Base-by-base conservation (phyloP, 805 yeast genomes). In the Zygosaccharomyces kombuchaensis region DNA sequence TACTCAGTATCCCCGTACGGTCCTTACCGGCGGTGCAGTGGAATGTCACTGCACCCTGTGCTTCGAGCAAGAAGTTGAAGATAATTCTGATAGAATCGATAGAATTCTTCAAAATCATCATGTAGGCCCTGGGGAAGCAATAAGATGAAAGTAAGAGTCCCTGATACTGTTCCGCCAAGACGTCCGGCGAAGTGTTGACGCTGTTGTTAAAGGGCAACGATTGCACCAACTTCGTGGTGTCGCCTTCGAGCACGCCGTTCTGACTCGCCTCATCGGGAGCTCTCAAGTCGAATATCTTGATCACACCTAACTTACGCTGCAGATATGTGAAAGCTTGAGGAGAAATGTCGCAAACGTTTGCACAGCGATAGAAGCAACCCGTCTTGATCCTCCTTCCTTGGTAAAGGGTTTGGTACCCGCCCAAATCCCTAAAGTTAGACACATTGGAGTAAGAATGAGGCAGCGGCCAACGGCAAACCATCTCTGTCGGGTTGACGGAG, bases 21-120 rank as follows among this genome's bases (percentile, higher is more conserved):
- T 87, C 96, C 62, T 87, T 87, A 2, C 96, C 96, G 1, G 91
- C 91, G 3, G 90, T 78, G 65, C 95, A 87, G 59, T 86, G 91
- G 62, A 81, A 78, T 8, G 83, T 64, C 47, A 87, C 66, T 2
- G 77, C 75, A n/a, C 67, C 79, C 74, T 34, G 70, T 36, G n/a
- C 44, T 32, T 83, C 87, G 37, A 81, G 69, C 38, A 87, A 67
- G 56, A 71, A 77, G 38, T 67, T 62, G 55, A 86, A 77, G 26
- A 87, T 73, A 7, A 60, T 59, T 37, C 67, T 70, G 58, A 76
- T 82, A 4, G 78, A 69, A 3, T 56, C 60, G 1, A 64, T 60
- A 0, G 87, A 89, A 17, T 65, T 55, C 4, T 61, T 67, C 42
- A 87, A 60, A 54, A 84, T 76, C 44, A 77, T 77, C 44, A 71